Evolutionary conservation across 768 basidiomycete species (phyloP).

Genomic region (Leccinum rimulosum): DNA sequence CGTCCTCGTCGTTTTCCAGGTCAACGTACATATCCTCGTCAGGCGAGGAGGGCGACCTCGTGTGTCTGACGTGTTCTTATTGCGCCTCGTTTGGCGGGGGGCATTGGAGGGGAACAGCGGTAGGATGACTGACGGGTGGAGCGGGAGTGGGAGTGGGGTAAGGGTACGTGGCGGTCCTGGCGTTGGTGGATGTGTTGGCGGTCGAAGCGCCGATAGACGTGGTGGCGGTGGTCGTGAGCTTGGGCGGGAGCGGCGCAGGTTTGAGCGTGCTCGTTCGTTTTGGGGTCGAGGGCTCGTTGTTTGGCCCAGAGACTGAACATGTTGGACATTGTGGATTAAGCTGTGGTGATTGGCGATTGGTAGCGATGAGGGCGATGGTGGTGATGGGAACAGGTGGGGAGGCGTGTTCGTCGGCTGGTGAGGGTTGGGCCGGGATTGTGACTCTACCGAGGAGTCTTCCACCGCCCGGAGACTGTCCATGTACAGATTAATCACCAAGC

Average conservation of each 20-base stretch:
- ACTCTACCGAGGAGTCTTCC: too few species aligned
- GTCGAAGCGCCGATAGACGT: neutral
- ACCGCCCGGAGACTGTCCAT: too few species aligned
- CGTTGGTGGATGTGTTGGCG: neutral
- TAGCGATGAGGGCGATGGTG: too few species aligned
- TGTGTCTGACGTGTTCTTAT: constrained; percentile 24
- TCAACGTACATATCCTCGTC: constrained; percentile 15
- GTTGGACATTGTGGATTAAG: neutral
- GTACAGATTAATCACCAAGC: too few species aligned
- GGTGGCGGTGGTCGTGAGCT: constrained; percentile 16
- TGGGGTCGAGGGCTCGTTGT: constrained; percentile 14
- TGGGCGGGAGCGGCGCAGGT: constrained; percentile 20
- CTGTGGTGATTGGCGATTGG: neutral
- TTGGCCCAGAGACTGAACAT: constrained; percentile 11
- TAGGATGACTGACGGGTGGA: neutral
- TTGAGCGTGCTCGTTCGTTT: constrained; percentile 19
- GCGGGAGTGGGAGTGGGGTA: neutral
- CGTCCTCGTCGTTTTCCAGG: neutral
- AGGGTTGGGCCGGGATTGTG: too few species aligned
- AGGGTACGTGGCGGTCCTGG: neutral
- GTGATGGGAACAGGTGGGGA: too few species aligned
- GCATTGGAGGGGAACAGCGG: constrained; percentile 6
- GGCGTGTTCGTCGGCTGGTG: too few species aligned
- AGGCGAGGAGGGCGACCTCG: constrained; percentile 10
- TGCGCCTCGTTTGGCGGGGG: constrained; percentile 14